Evolutionary conservation across 176 grass and related monocot genomes (phyloP), one percentile per base, ranked within the genome.

Genomic region (Oryza punctata): DNA sequence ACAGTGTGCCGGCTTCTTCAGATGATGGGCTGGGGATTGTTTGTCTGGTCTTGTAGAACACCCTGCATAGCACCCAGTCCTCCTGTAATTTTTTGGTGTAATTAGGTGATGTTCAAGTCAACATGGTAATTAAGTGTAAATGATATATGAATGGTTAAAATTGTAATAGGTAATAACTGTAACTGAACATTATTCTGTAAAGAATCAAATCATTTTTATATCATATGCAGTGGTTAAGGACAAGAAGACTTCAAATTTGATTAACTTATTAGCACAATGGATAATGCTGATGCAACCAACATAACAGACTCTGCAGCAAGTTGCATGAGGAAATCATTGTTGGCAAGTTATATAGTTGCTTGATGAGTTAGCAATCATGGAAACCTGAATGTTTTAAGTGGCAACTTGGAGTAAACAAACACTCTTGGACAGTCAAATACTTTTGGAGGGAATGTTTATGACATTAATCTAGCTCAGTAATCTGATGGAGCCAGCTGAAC

Each of bases 51-150:
- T 90, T 93, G 88, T 88, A 90, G 43, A 90, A 88, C n/a, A 93
- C 91, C 78, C 91, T 88, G 79, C 91, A 93, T 12, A 93, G 78
- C 49, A 93, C 91, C 91, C 91, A 93, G 83, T 90, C 88, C 54
- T 90, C 91, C 88, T 93, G 76, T 33, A 67, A 60, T 70, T 80
- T 66, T 75, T 30, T 60, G 0, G 7, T n/a, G n/a, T 61, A 23
- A 32, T 67, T 49, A 33, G 27, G 40, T 24, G 6, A 10, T 65
- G 38, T 6, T 71, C 35, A 28, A 21, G 54, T 72, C 66, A 30
- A 30, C 76, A 6, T 76, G 21, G 24, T 11, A 23, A 76, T 9
- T 63, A 70, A 76, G 12, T 49, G 26, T 32, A 75, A 61, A 37
- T 60, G 23, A 45, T 75, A 21, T 14, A 67, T 12, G 35, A n/a